Evolutionary conservation across 2,329 filamentous ascomycete genomes (phyloP).

Genomic region (Cryphonectria carpinicola): DNA sequence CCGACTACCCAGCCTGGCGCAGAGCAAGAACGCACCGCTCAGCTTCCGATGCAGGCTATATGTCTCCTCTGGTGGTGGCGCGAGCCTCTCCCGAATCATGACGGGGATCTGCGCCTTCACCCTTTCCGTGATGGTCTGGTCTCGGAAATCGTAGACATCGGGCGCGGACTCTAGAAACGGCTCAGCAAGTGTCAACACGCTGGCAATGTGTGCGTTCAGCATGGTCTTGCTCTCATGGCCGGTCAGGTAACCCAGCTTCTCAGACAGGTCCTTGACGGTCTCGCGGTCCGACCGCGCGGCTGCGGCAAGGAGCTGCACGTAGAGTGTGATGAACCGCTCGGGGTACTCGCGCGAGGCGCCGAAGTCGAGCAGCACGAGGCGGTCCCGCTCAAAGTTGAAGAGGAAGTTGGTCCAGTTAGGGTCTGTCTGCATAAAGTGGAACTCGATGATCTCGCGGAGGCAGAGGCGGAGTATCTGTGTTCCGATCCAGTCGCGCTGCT

Average conservation of each 20-base stretch:
- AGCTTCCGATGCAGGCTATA: conserved; percentile 95
- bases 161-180: conserved; percentile 80
- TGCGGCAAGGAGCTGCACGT: conserved; percentile 79
- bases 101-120: conserved; percentile 87
- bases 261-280: conserved; percentile 68
- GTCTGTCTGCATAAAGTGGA: conserved; percentile 98
- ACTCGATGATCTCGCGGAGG: conserved; percentile 89
- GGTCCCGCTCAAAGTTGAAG: conserved; percentile 73
- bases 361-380: conserved; percentile 92
- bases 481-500: conserved; percentile 93
- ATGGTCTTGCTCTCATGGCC: conserved; percentile 84
- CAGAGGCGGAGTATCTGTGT: conserved; percentile 91
- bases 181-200: conserved; percentile 87
- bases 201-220: conserved; percentile 88
- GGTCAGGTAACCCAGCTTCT: conserved; percentile 86
- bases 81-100: conserved; percentile 87
- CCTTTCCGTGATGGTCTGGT: conserved; percentile 95
- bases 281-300: conserved; percentile 72
- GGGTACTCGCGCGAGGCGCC: conserved; percentile 89
- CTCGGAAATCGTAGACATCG: conserved; percentile 85
- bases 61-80: conserved; percentile 95
- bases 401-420: conserved; percentile 99
- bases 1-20: conserved; percentile 80
- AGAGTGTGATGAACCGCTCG: conserved; percentile 75
- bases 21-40: conserved; percentile 92